Conservation (phyloP, 495 filamentous ascomycete genomes). For the Hyaloscypha bicolor region DNA sequence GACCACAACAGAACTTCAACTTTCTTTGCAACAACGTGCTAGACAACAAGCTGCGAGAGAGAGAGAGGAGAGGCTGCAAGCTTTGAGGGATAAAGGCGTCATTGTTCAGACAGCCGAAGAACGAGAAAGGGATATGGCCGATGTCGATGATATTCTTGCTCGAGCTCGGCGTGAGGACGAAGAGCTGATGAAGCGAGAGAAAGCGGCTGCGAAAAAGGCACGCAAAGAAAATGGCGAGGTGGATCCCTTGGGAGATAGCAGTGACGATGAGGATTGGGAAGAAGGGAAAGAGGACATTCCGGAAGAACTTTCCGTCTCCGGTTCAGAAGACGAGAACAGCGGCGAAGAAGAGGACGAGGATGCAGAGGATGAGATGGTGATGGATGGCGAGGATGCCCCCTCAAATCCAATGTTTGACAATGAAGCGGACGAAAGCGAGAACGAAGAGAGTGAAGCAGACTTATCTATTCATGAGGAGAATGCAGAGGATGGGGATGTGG, state of each 20-base stretch:
- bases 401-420: constrained; percentile 37
- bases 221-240: constrained; percentile 51
- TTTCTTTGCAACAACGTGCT: constrained; percentile 65
- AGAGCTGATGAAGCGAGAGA: constrained; percentile 76
- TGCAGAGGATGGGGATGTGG: constrained; percentile 21
- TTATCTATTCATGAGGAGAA: constrained; percentile 25
- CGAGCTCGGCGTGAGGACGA: constrained; percentile 80
- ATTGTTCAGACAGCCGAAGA: constrained; percentile 87
- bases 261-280: constrained; percentile 55
- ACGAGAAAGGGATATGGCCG: constrained; percentile 72
- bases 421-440: constrained; percentile 45
- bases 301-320: constrained; percentile 38
- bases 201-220: constrained; percentile 65
- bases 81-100: constrained; percentile 76
- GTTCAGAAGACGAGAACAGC: constrained; percentile 31
- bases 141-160: constrained; percentile 85
- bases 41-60: constrained; percentile 79
- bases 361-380: constrained; percentile 50
- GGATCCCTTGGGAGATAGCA: constrained; percentile 54
- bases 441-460: constrained; percentile 40
- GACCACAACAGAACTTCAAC: constrained; percentile 69
- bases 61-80: constrained; percentile 75
- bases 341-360: constrained; percentile 62
- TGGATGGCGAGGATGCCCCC: constrained; percentile 45
- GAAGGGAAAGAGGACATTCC: constrained; percentile 42